Conservation (phyloP, 2,329 filamentous ascomycete genomes). For the Gaeumannomyces tritici region DNA sequence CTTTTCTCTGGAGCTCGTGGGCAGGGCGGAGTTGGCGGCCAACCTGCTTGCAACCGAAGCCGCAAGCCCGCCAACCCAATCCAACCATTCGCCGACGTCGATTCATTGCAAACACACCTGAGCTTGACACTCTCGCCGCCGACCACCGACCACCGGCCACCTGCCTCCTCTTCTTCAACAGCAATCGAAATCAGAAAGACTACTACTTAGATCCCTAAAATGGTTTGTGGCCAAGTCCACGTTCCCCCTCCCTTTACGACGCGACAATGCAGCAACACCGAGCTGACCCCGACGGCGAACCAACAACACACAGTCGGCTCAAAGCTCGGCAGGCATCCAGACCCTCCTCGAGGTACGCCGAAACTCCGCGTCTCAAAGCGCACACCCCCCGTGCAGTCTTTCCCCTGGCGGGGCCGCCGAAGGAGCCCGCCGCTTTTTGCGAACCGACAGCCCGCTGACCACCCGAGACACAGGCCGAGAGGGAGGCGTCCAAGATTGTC, state of each 20-base stretch:
- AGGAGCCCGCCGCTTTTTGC: neutral
- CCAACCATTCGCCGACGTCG: neutral
- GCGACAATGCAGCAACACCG: neutral
- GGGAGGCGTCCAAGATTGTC: constrained; percentile 97
- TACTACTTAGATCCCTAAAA: neutral
- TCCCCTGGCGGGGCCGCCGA: neutral
- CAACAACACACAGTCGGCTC: constrained; percentile 61
- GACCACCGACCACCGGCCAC: no score
- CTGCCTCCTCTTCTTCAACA: neutral
- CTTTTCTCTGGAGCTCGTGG: neutral
- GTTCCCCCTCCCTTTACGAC: neutral
- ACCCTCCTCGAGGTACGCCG: constrained; percentile 88
- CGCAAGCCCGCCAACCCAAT: no score
- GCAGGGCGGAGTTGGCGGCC: no score
- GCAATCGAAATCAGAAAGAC: no score
- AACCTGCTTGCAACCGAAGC: neutral
- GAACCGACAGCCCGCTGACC: neutral
- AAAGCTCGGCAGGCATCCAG: constrained; percentile 97
- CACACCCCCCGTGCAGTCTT: no score
- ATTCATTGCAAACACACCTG: no score
- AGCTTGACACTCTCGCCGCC: no score
- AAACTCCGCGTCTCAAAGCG: no score
- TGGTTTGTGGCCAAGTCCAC: neutral
- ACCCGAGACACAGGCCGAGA: constrained; percentile 62
- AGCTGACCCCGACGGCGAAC: neutral